Percentiles rank a stretch among this genome's conserved stretches.
These are phyloP conservation scores for Fraxinus angustifolia DNA, from an alignment of 305 asterid genomes.

Conservation along the genomic window DNA sequence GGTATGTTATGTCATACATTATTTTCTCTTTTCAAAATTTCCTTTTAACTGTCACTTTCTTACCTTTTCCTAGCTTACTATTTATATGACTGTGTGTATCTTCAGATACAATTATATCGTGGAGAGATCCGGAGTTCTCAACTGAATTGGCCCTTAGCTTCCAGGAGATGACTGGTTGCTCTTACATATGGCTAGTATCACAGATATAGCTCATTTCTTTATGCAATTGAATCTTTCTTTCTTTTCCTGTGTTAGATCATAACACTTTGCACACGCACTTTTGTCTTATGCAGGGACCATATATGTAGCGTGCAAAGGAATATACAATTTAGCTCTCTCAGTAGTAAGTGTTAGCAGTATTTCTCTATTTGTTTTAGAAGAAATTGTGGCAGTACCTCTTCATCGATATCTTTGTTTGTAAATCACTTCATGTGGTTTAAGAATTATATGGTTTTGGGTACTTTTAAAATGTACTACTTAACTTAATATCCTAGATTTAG, in stretches of 20 bases:
- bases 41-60: slow-evolving; percentile 9
- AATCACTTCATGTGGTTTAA: not conserved
- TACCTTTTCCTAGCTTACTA: slow-evolving; percentile 7
- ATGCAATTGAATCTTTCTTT: not conserved
- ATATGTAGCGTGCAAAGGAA: slow-evolving; percentile 83
- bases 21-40: not conserved
- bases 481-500: not conserved
- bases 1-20: slow-evolving; percentile 41
- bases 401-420: not conserved
- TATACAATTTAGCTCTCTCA: slow-evolving; percentile 67
- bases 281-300: slow-evolving; percentile 68
- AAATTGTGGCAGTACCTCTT: not conserved
- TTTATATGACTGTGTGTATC: slow-evolving; percentile 12
- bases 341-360: slow-evolving; percentile 54
- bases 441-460: not conserved
- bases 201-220: slow-evolving; percentile 11
- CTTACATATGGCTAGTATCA: slow-evolving; percentile 83
- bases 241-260: not conserved
- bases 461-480: not conserved
- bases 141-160: slow-evolving; percentile 98
- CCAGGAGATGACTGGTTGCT: slow-evolving; percentile 94
- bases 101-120: slow-evolving; percentile 88
- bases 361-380: not conserved
- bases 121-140: slow-evolving; percentile 91
- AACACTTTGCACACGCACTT: not conserved